Evolutionary conservation across 1,284 basidiomycete species (phyloP).

Genomic region (Cutaneotrichosporon cutaneum): DNA sequence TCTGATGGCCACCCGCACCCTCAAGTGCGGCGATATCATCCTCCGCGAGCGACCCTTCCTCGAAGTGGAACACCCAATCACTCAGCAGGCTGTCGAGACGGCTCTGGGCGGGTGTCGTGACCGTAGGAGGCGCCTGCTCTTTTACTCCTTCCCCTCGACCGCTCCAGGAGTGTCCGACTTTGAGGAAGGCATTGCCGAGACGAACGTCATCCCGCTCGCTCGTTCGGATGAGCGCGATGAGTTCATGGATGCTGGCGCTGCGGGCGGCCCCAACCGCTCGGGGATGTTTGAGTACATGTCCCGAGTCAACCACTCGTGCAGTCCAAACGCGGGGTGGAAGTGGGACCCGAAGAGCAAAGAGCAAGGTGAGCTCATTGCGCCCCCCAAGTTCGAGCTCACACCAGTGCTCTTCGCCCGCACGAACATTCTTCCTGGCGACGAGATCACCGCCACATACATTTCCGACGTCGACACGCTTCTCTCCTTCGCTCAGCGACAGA

Average conservation of each 20-base stretch:
- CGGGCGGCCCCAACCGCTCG: background rate
- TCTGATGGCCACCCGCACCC: background rate
- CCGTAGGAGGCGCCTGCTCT: background rate
- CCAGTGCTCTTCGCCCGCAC: constrained; percentile 23
- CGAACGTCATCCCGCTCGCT: constrained; percentile 13
- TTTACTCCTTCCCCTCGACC: constrained; percentile 3
- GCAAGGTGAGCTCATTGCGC: constrained; percentile 16
- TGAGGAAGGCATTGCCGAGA: constrained; percentile 4
- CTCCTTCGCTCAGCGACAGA: background rate
- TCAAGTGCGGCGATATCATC: constrained; percentile 3
- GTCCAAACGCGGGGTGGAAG: constrained; percentile 31
- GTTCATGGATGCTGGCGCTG: background rate
- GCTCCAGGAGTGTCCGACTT: background rate
- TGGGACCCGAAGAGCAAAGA: constrained; percentile 21
- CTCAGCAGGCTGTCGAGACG: background rate
- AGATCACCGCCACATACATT: constrained; percentile 29
- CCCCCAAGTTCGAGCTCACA: background rate
- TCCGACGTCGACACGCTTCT: background rate
- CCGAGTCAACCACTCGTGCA: constrained; percentile 32
- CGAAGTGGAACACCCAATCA: background rate
- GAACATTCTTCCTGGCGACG: constrained; percentile 18
- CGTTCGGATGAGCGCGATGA: background rate
- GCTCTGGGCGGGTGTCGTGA: background rate
- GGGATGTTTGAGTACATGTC: constrained; percentile 30
- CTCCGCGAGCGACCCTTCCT: constrained; percentile 8